Conservation (phyloP, 306 rosid species). For the Parietaria judaica region DNA sequence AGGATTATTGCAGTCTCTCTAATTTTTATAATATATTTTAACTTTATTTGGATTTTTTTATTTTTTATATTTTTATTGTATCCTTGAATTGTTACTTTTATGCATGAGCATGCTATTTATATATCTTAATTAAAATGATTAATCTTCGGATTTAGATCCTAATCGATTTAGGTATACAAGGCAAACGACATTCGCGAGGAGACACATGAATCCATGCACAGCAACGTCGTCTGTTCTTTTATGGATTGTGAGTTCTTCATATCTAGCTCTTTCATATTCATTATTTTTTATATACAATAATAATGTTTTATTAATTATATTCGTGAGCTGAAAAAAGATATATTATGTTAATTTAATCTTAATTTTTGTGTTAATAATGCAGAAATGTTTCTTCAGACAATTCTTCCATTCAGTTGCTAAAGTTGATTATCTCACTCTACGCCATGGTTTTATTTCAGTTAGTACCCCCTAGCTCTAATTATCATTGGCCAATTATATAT, state of each 20-base stretch:
- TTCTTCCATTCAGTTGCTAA: slow-evolving; percentile 50
- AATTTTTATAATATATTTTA: too few species aligned
- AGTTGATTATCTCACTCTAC: slow-evolving; percentile 52
- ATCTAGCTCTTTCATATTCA: background rate
- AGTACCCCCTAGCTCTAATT: slow-evolving; percentile 4
- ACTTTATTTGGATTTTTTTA: too few species aligned
- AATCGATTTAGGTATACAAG: slow-evolving; percentile 47
- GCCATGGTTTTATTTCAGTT: slow-evolving; percentile 53
- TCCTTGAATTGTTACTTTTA: too few species aligned
- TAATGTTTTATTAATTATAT: background rate
- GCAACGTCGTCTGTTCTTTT: slow-evolving; percentile 26
- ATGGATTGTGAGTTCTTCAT: slow-evolving; percentile 38
- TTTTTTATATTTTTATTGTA: too few species aligned
- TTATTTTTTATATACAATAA: background rate
- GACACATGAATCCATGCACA: slow-evolving; percentile 36
- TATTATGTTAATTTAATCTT: background rate
- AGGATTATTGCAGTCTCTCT: too few species aligned
- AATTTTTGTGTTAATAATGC: background rate
- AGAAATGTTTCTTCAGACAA: slow-evolving; percentile 60
- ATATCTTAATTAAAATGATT: background rate
- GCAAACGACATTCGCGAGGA: slow-evolving; percentile 49
- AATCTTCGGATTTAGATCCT: slow-evolving; percentile 31
- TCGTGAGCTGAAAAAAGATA: background rate
- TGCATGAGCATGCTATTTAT: background rate
- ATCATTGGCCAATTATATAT: background rate